Evolutionary conservation across 371 early-diverging fungal species (phyloP), one percentile per base, ranked within the genome.

Genomic region (Circinella minor): DNA sequence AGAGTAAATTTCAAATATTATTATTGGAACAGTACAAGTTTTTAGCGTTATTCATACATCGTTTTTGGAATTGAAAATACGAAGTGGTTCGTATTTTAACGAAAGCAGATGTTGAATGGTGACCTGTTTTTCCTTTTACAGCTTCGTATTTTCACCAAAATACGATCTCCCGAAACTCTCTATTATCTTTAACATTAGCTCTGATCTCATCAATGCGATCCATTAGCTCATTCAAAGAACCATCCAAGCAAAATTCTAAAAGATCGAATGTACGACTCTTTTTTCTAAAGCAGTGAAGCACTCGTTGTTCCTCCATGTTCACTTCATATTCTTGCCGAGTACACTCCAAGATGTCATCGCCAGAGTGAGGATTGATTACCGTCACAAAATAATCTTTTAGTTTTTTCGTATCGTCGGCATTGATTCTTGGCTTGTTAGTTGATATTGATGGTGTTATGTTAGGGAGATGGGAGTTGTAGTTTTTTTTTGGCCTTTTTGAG

Each of bases 391-490:
- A 38, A 9, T 57, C 51, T 4, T 38, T 39, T 34, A 69, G 64
- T 10, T 27, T 36, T 20, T 17, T 38, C 54, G 49, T 20, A 51
- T 63, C 69, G 15, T 62, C 69, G 17, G 10, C 64, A 17, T 62
- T 36, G 36, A 69, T 38, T 4, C 63, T 20, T 4, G 69, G 47
- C 34, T 69, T 69, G 62, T 63, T 62, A 13, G 63, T 69, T 1
- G 55, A 69, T 0, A 37, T 27, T 4, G 63, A 63, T 2, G 63
- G 69, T 27, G 4, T 63, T 9, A 51, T 3, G 6, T 43, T 11
- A 11, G 43, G 43, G 11, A 11, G 43, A 11, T 43, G 43, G 43
- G 3, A 43, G 43, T 11, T 43, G 43, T 43, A 43, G 11, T 11
- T 43, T 11, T 43, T 43, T 6, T 43, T 43, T 43, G 43, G 43